Percentiles rank a stretch among this genome's conserved stretches.
Conservation (phyloP, 352 stramenopile species). For the Phytopythium helicoides region DNA sequence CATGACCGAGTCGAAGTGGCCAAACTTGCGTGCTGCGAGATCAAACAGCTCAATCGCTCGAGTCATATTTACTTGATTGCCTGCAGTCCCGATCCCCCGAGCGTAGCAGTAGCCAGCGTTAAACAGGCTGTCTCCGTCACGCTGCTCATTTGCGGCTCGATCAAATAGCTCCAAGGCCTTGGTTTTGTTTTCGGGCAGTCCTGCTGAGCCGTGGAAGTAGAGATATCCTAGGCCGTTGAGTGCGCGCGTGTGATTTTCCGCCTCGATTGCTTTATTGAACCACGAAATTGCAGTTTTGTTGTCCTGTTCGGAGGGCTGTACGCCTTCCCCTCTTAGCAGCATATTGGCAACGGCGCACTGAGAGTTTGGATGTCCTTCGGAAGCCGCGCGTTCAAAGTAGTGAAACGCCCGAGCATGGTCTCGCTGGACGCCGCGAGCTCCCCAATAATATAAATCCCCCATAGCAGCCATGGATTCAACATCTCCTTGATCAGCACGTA, state of each 20-base stretch:
- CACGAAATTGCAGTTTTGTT: constrained; percentile 67
- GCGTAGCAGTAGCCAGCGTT: constrained; percentile 87
- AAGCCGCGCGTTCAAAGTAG: constrained; percentile 77
- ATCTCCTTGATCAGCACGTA: constrained; percentile 75
- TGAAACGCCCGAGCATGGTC: constrained; percentile 66
- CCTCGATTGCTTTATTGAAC: constrained; percentile 66
- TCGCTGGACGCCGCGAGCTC: constrained; percentile 60
- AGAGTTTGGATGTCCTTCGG: constrained; percentile 43
- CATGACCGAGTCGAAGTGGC: constrained; percentile 83
- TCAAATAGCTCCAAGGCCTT: constrained; percentile 82
- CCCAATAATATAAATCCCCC: constrained; percentile 91
- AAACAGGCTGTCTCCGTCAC: constrained; percentile 89
- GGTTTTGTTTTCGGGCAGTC: constrained; percentile 71
- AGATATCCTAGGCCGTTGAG: constrained; percentile 90
- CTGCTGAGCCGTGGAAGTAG: constrained; percentile 79
- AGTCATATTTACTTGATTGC: constrained; percentile 32
- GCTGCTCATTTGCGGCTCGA: constrained; percentile 61
- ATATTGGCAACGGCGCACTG: constrained; percentile 81
- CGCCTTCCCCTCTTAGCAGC: constrained; percentile 87
- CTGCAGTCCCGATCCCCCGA: constrained; percentile 47
- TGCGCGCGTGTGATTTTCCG: constrained; percentile 66
- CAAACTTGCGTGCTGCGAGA: constrained; percentile 62
- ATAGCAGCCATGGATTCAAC: constrained; percentile 76
- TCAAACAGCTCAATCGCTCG: constrained; percentile 64
- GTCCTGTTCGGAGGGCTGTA: constrained; percentile 34